Percentiles rank a stretch among this genome's conserved stretches.
phyloP scores from a whole-genome alignment of 352 stramenopile species.

The Globisporangium alternatum region DNA sequence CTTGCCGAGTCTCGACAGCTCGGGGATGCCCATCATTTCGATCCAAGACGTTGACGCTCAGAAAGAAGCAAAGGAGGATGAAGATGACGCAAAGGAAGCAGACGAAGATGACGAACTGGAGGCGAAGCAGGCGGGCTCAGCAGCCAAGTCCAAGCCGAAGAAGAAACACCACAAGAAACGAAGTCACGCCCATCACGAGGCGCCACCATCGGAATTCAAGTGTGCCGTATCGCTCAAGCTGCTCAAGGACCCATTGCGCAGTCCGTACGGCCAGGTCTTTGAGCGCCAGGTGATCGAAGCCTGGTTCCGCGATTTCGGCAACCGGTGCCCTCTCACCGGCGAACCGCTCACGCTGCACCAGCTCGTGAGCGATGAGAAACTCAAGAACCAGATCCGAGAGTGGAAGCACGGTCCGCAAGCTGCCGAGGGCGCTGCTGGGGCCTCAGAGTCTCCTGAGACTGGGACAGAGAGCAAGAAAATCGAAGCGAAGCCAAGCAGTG shows the following conservation, averaged over 20 bases:
- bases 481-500: not conserved
- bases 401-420: slow-evolving; percentile 47
- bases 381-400: slow-evolving; percentile 53
- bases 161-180: slow-evolving; percentile 50
- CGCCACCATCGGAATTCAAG: slow-evolving; percentile 52
- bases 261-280: slow-evolving; percentile 75
- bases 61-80: slow-evolving; percentile 22
- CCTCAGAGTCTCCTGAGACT: not conserved
- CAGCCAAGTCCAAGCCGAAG: slow-evolving; percentile 25
- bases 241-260: slow-evolving; percentile 63
- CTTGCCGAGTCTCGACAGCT: slow-evolving; percentile 51
- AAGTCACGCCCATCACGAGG: slow-evolving; percentile 24
- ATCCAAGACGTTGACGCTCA: slow-evolving; percentile 49
- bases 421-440: not conserved
- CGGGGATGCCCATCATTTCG: slow-evolving; percentile 32
- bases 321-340: slow-evolving; percentile 71
- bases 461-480: not conserved
- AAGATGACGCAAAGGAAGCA: slow-evolving; percentile 26
- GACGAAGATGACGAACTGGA: slow-evolving; percentile 30
- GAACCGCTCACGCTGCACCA: slow-evolving; percentile 59
- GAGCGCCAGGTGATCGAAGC: slow-evolving; percentile 73
- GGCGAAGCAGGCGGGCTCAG: slow-evolving; percentile 7
- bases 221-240: slow-evolving; percentile 75
- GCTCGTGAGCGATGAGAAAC: slow-evolving; percentile 45
- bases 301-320: slow-evolving; percentile 83